Evolutionary conservation across 352 stramenopile species (phyloP), one percentile per base, ranked within the genome.

Genomic region (Salisapilia sapeloensis): DNA sequence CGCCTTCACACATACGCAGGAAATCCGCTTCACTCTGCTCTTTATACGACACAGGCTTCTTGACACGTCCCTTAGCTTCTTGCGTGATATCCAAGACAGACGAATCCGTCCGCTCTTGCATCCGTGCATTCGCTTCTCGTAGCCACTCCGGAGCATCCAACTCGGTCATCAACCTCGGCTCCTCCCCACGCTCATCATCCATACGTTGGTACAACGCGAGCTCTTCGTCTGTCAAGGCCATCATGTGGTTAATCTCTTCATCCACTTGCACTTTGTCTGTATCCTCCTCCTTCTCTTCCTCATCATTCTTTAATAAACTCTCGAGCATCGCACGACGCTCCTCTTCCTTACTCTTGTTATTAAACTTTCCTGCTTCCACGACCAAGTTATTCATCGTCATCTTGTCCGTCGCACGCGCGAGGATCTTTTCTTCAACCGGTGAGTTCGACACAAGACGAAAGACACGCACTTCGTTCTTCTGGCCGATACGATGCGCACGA

Each of bases 331-430:
- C 76, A 15, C 76, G 72, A 8, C 76, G 72, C 22, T 91, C 76
- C 1, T 71, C 69, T 44, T 91, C 76, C 35, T 91, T 91, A 6
- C 70, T 87, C 1, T 63, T 56, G 39, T 86, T 86, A 49, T 91
- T 86, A 24, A 91, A 91, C 40, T 91, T 91, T 8, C 76, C 76
- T 2, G 76, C 76, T 44, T 92, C 74, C 14, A 92, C 75, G 10
- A 92, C 75, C 26, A 90, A 58, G 33, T 90, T 89, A 55, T 92
- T 90, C 71, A 92, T 89, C 49, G 87, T 90, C 67, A 92, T 83
- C 54, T 92, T 92, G 52, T 91, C 69, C 0, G 77, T 91, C 19
- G 77, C 77, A 32, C 74, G 67, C 19, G 69, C 70, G 2, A 92
- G 36, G 28, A 92, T 92, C 38, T 90, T 86, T 38, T 90, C 72